phyloP scores from a whole-genome alignment of 2,329 filamentous ascomycete species.

The Alternaria sp. region DNA sequence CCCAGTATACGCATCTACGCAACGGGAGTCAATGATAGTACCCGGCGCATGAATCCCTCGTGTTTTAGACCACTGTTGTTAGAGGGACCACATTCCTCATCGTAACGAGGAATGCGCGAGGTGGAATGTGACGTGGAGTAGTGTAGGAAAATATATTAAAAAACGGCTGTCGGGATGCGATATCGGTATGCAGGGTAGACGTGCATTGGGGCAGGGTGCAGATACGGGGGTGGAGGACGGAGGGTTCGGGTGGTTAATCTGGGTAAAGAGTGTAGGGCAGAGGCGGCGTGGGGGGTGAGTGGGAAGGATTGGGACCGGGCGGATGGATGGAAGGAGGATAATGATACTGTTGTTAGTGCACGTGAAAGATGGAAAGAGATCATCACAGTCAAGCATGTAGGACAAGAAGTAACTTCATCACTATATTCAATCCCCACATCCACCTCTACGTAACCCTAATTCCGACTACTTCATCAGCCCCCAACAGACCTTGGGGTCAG shows the following conservation, averaged over 20 bases:
- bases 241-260: not conserved
- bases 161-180: not conserved
- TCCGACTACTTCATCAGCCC: not conserved
- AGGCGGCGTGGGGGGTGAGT: not conserved
- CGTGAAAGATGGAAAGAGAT: no score
- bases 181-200: not conserved
- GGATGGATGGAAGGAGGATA: not conserved
- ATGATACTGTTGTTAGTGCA: no score
- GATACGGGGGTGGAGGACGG: not conserved
- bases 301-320: not conserved
- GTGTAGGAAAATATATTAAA: not conserved
- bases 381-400: not conserved
- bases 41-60: not conserved
- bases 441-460: not conserved
- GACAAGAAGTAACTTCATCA: not conserved
- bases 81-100: no score
- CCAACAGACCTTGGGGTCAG: not conserved
- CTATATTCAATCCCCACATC: constrained; percentile 1
- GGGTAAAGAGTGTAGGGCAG: not conserved
- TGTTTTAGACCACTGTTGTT: not conserved
- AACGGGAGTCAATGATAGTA: constrained; percentile 7
- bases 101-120: not conserved
- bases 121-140: no score
- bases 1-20: not conserved
- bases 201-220: not conserved